Percentiles rank a stretch among this genome's conserved stretches.
Evolutionary conservation across 2,329 filamentous ascomycete species (phyloP).

Genomic region (Cytospora paraplurivora): DNA sequence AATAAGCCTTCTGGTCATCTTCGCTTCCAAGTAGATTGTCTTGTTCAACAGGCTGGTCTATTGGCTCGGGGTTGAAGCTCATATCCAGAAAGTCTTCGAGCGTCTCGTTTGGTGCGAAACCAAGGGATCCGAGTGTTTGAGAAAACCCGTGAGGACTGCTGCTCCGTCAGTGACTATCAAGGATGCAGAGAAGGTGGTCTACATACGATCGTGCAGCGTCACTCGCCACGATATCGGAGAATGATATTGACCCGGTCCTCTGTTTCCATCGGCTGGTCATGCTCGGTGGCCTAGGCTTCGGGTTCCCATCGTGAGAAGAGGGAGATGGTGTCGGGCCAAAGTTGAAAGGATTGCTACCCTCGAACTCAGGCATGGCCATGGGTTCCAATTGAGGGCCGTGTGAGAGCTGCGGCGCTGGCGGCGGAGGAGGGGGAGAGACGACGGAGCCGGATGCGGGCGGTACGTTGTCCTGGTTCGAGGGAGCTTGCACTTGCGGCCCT

Average conservation of each 20-base stretch:
- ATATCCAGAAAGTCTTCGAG: slow-evolving; percentile 42
- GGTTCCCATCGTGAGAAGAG: slow-evolving; percentile 29
- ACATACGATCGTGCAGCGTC: slow-evolving; percentile 41
- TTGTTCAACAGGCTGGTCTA: slow-evolving; percentile 31
- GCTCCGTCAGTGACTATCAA: slow-evolving; percentile 8
- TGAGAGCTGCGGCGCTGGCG: slow-evolving; percentile 23
- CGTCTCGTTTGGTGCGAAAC: slow-evolving; percentile 42
- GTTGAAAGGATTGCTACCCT: slow-evolving; percentile 22
- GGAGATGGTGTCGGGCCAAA: slow-evolving; percentile 29
- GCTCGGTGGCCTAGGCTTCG: slow-evolving; percentile 23
- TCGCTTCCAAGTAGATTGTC: slow-evolving; percentile 33
- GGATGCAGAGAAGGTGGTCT: background rate
- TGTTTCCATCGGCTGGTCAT: slow-evolving; percentile 22
- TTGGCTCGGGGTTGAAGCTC: slow-evolving; percentile 40
- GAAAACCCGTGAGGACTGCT: slow-evolving; percentile 39
- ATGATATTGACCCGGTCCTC: slow-evolving; percentile 32
- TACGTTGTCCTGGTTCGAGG: slow-evolving; percentile 5
- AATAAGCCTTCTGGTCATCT: slow-evolving; percentile 42
- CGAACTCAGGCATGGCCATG: slow-evolving; percentile 19
- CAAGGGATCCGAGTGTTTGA: slow-evolving; percentile 41
- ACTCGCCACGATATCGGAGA: slow-evolving; percentile 41
- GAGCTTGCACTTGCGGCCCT: slow-evolving; percentile 11
- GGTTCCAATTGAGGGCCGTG: slow-evolving; percentile 14
- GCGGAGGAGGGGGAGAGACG: slow-evolving; percentile 18
- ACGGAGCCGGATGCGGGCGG: slow-evolving; percentile 13